Evolutionary conservation across 257 asterid genomes (phyloP).

Genomic region (Scutellaria baicalensis): DNA sequence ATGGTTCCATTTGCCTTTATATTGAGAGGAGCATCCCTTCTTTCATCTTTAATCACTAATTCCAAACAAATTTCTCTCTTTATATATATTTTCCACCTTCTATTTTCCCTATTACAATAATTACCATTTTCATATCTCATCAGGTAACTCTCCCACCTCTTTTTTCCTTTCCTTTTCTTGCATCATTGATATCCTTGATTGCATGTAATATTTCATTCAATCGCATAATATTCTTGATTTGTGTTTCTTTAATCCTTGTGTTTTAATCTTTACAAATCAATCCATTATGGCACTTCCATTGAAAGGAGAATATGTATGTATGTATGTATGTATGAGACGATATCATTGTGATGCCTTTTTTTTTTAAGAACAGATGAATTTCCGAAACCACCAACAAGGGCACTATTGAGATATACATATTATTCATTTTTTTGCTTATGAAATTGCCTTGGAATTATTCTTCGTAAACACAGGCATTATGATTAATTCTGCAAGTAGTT

Average conservation of each 20-base stretch:
- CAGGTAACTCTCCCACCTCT: conserved; percentile 30
- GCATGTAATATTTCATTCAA: background rate
- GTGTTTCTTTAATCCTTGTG: background rate
- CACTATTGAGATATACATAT: background rate
- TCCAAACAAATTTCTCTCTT: background rate
- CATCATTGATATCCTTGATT: background rate
- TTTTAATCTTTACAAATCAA: no score
- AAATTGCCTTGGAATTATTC: background rate
- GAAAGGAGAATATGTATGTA: no score
- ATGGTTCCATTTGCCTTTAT: conserved; percentile 5
- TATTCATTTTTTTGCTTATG: background rate
- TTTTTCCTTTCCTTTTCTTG: background rate
- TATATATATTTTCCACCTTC: background rate
- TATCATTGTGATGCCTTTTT: no score
- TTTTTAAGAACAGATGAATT: background rate
- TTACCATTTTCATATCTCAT: conserved; percentile 9
- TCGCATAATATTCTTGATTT: conserved; percentile 4
- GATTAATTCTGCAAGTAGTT: background rate
- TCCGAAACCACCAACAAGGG: background rate
- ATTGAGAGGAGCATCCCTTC: background rate
- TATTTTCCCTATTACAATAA: background rate
- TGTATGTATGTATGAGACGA: no score
- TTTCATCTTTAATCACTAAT: background rate
- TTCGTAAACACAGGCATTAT: background rate
- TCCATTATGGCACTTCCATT: no score